Conservation (phyloP, 176 grass and related monocot genomes). For the Raddia guianensis region DNA sequence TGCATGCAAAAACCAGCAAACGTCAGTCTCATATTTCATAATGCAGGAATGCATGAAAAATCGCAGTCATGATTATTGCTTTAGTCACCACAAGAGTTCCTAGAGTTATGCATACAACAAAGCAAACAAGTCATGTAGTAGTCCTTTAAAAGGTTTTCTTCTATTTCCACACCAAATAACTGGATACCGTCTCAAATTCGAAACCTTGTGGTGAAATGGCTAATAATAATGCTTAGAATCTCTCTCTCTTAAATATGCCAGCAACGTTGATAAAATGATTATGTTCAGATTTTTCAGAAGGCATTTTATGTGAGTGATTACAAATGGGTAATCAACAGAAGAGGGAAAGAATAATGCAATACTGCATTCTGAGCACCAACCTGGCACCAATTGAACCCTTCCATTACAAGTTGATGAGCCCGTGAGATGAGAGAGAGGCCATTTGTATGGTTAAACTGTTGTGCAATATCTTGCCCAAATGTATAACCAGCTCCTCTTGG, state of each 20-base stretch:
- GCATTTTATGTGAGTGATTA: not conserved
- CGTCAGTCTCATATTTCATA: not conserved
- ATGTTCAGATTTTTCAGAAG: slow-evolving; percentile 18
- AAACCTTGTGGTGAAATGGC: not conserved
- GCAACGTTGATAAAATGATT: not conserved
- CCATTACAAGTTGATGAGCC: slow-evolving; percentile 99
- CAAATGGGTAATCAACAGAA: not conserved
- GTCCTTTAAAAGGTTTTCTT: not conserved
- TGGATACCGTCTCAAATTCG: not conserved
- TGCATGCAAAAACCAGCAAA: not conserved
- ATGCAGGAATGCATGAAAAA: not conserved
- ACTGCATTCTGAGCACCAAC: slow-evolving; percentile 41
- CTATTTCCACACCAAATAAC: not conserved
- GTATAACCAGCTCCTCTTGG: slow-evolving; percentile 97
- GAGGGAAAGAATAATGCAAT: not conserved
- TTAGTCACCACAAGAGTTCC: not conserved
- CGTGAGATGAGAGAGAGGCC: slow-evolving; percentile 87
- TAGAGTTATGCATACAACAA: slow-evolving; percentile 4
- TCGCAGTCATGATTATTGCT: not conserved
- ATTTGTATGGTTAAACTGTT: slow-evolving; percentile 97
- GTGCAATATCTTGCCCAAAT: slow-evolving; percentile 95
- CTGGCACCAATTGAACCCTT: slow-evolving; percentile 98
- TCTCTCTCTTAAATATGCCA: not conserved
- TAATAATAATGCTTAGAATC: not conserved
- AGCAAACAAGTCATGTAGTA: not conserved